Conservation (phyloP, 371 early-diverging fungal genomes). For the Parasitella parasitica region DNA sequence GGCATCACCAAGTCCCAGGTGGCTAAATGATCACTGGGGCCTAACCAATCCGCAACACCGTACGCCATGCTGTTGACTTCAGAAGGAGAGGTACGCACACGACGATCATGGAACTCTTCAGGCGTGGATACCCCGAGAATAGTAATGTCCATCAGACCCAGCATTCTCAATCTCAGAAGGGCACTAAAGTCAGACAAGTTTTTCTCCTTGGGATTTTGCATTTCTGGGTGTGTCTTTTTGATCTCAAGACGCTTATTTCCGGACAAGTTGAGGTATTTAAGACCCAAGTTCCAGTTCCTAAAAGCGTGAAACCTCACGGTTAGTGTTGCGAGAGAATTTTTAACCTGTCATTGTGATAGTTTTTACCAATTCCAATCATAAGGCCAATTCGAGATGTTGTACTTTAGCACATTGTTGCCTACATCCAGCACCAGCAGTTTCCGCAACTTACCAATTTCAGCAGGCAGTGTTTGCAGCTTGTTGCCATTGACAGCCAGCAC, state of each 20-base stretch:
- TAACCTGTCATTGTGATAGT: background rate
- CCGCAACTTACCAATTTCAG: constrained; percentile 83
- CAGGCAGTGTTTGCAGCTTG: constrained; percentile 87
- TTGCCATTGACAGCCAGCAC: constrained; percentile 88
- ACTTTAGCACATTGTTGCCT: constrained; percentile 85
- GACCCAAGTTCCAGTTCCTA: constrained; percentile 89
- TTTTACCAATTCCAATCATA: constrained; percentile 96
- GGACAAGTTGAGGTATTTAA: constrained; percentile 88
- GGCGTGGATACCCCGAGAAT: constrained; percentile 77
- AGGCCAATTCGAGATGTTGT: constrained; percentile 94
- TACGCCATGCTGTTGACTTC: constrained; percentile 80
- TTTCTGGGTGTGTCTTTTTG: constrained; percentile 61
- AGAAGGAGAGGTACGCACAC: constrained; percentile 85
- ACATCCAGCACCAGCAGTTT: constrained; percentile 80
- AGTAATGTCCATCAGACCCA: constrained; percentile 90
- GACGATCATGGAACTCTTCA: constrained; percentile 78
- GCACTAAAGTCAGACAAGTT: constrained; percentile 79
- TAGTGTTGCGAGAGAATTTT: background rate
- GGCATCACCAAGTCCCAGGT: constrained; percentile 85
- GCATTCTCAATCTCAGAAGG: constrained; percentile 69
- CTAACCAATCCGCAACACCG: constrained; percentile 85
- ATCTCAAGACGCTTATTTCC: constrained; percentile 91
- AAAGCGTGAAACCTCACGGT: background rate
- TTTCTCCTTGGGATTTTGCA: constrained; percentile 45
- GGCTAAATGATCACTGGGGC: constrained; percentile 62